Evolutionary conservation across 345 rosid genomes (phyloP).

Genomic region (Brassica juncea): DNA sequence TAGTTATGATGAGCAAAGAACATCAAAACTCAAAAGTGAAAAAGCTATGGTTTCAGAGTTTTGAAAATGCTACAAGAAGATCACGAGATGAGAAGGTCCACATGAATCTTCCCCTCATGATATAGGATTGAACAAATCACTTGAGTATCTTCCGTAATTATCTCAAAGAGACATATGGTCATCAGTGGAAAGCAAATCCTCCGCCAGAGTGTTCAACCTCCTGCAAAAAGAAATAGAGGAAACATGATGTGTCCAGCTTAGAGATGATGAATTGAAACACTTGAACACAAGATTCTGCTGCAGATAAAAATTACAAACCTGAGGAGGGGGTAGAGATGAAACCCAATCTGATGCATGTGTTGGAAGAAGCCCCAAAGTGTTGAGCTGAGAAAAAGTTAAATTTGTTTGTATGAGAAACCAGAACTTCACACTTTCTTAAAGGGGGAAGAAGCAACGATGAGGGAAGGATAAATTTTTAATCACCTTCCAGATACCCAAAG

Average conservation of each 20-base stretch:
- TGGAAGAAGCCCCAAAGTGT: constrained; percentile 95
- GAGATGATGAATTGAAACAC: neutral
- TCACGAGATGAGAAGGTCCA: constrained; percentile 22
- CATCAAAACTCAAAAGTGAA: constrained; percentile 27
- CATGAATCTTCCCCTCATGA: neutral
- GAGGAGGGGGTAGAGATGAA: constrained; percentile 93
- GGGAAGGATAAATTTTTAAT: constrained; percentile 23
- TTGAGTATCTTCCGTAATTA: constrained; percentile 1
- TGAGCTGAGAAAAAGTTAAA: constrained; percentile 54
- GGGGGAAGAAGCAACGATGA: neutral
- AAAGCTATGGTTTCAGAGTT: constrained; percentile 27
- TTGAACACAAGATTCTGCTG: neutral
- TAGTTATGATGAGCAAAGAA: constrained; percentile 31
- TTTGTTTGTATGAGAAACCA: neutral
- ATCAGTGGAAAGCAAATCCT: constrained; percentile 57
- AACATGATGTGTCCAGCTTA: neutral
- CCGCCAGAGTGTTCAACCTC: constrained; percentile 96
- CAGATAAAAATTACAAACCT: constrained; percentile 47
- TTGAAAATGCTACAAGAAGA: constrained; percentile 35
- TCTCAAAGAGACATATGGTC: constrained; percentile 16
- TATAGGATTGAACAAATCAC: constrained; percentile 9
- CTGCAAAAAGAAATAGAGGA: constrained; percentile 40
- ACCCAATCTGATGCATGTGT: constrained; percentile 99
- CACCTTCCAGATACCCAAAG: constrained; percentile 98
- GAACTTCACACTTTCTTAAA: neutral